phyloP scores from a whole-genome alignment of 2,329 filamentous ascomycete genomes.

The Neoscytalidium dimidiatum region DNA sequence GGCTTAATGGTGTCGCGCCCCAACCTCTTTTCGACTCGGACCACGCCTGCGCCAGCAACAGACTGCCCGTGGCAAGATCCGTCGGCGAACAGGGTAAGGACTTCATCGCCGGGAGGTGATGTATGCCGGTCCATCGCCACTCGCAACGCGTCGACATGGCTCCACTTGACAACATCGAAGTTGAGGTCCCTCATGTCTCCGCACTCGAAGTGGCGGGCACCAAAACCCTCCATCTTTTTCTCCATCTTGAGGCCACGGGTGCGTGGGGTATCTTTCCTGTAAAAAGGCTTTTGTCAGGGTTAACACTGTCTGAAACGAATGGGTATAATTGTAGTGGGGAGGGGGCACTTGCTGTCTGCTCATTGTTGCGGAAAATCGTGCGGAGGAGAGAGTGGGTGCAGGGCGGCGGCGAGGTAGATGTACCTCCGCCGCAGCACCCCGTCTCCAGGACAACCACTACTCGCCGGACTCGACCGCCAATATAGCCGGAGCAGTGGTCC shows the following conservation, averaged over 20 bases:
- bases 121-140: not conserved
- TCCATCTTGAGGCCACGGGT: too few relatives aligned
- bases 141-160: not conserved
- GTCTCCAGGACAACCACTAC: not conserved
- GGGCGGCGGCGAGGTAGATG: not conserved
- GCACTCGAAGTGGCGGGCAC: not conserved
- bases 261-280: not conserved
- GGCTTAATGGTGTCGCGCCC: not conserved
- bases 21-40: not conserved
- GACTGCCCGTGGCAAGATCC: not conserved
- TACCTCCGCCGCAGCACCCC: not conserved
- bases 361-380: not conserved
- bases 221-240: not conserved
- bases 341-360: too few relatives aligned
- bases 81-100: not conserved
- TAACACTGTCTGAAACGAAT: not conserved
- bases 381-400: not conserved
- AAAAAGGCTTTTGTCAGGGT: not conserved
- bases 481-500: too few relatives aligned
- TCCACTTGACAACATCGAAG: constrained; percentile 1
- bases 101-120: not conserved
- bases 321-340: not conserved
- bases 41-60: not conserved
- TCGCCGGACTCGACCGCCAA: too few relatives aligned
- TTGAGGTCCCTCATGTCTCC: not conserved